A percentile compares a stretch with the other conserved stretches of the same genome.
Conservation (phyloP, 768 basidiomycete species). For the Russula ochroleuca region DNA sequence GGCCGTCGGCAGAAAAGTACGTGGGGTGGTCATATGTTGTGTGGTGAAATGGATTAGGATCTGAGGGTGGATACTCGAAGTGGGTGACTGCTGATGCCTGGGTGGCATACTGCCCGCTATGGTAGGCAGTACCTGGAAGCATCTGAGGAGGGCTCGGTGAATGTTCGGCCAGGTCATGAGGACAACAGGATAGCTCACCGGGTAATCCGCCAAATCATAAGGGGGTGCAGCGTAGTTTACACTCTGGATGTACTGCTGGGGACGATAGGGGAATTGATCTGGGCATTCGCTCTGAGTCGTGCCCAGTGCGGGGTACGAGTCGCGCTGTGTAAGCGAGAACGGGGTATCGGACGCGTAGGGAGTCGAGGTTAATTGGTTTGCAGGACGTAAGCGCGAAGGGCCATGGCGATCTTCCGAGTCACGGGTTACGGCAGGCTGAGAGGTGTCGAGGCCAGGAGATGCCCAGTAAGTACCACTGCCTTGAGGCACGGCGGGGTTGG, state of each 20-base stretch:
- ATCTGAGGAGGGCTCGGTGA: slow-evolving; percentile 12
- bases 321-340: slow-evolving; percentile 1
- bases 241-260: not conserved
- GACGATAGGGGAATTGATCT: slow-evolving; percentile 8
- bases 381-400: slow-evolving; percentile 5
- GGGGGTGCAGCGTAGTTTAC: slow-evolving; percentile 20
- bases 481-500: slow-evolving; percentile 2
- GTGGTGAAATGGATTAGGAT: slow-evolving; percentile 10
- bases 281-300: not conserved
- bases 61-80: slow-evolving; percentile 13
- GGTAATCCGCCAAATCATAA: slow-evolving; percentile 24
- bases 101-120: slow-evolving; percentile 1
- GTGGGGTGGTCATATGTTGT: slow-evolving; percentile 1
- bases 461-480: slow-evolving; percentile 13
- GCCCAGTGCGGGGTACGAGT: not conserved
- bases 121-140: not conserved
- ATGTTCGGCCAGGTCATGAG: not conserved
- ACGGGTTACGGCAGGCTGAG: slow-evolving; percentile 22
- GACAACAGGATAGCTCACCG: slow-evolving; percentile 5
- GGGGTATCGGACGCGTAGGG: not conserved
- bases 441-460: slow-evolving; percentile 1
- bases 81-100: not conserved
- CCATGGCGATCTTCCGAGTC: slow-evolving; percentile 17
- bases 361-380: not conserved
- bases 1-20: not conserved